Conservation (phyloP, 139 green algal genomes). For the Volvox africanus region DNA sequence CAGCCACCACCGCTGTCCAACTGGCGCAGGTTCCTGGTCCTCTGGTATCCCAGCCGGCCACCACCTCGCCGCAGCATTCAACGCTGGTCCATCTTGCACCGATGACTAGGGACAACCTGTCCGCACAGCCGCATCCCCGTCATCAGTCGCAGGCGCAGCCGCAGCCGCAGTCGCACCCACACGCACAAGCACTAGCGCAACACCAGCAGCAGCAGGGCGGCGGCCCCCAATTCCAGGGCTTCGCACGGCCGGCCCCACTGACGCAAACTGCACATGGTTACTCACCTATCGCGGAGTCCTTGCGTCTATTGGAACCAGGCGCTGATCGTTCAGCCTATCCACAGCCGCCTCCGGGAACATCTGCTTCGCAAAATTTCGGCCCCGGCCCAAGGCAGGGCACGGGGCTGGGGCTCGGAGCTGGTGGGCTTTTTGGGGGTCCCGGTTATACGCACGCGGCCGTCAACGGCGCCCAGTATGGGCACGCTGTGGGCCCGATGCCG, state of each 20-base stretch:
- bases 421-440: neutral
- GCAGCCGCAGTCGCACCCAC: neutral
- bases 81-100: too few species aligned
- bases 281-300: slow-evolving; percentile 13
- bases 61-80: too few species aligned
- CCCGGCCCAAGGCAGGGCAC: neutral
- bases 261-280: neutral
- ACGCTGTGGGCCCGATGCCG: neutral
- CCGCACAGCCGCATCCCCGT: too few species aligned
- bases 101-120: too few species aligned
- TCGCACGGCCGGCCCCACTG: neutral
- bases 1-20: too few species aligned
- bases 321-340: too few species aligned
- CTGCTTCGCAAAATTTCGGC: neutral
- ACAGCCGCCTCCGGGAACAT: neutral
- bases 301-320: neutral
- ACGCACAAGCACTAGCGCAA: neutral
- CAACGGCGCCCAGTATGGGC: neutral
- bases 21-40: too few species aligned
- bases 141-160: neutral
- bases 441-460: too few species aligned
- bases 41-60: too few species aligned
- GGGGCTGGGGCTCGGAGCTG: neutral
- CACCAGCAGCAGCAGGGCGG: neutral
- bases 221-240: neutral